A percentile compares a stretch with the other conserved stretches of the same genome.
Conservation (phyloP, 2,329 filamentous ascomycete genomes). For the Aspergillus unguis region DNA sequence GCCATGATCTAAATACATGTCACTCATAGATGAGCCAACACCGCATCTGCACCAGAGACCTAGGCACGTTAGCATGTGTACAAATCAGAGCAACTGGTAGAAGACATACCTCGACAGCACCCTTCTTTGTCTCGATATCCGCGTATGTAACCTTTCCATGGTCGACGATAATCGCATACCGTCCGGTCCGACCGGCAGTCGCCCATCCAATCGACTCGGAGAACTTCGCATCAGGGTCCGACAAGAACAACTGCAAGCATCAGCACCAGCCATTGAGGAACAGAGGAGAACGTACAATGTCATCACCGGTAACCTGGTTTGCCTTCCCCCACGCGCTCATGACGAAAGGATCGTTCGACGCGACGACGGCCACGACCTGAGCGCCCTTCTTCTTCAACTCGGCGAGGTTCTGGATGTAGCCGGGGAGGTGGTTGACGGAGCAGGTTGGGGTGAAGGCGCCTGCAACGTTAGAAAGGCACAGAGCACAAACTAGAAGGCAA, state of each 20-base stretch:
- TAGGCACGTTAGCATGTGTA: constrained; percentile 10
- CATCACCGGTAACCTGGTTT: constrained; percentile 69
- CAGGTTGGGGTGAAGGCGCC: constrained; percentile 85
- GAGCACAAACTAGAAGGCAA: not conserved
- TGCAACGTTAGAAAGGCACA: not conserved
- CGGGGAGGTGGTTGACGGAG: constrained; percentile 72
- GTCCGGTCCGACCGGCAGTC: constrained; percentile 62
- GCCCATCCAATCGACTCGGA: constrained; percentile 73
- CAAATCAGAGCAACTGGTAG: not conserved
- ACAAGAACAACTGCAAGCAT: constrained; percentile 62
- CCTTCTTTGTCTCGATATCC: constrained; percentile 60
- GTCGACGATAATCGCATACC: constrained; percentile 77
- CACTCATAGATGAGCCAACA: constrained; percentile 31
- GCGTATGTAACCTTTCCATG: constrained; percentile 78
- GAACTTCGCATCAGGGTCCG: constrained; percentile 68
- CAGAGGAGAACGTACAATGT: constrained; percentile 50
- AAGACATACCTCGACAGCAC: constrained; percentile 30
- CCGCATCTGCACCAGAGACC: constrained; percentile 33
- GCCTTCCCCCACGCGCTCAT: constrained; percentile 89
- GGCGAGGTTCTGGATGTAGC: constrained; percentile 68
- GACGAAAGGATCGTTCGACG: constrained; percentile 77
- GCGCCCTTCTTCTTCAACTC: constrained; percentile 74
- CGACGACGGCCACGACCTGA: constrained; percentile 73
- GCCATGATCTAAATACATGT: no score
- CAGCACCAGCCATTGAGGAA: not conserved